A percentile compares a stretch with the other conserved stretches of the same genome.
phyloP scores from a whole-genome alignment of 78 protist genomes.

The Mastigamoeba balamuthi region DNA sequence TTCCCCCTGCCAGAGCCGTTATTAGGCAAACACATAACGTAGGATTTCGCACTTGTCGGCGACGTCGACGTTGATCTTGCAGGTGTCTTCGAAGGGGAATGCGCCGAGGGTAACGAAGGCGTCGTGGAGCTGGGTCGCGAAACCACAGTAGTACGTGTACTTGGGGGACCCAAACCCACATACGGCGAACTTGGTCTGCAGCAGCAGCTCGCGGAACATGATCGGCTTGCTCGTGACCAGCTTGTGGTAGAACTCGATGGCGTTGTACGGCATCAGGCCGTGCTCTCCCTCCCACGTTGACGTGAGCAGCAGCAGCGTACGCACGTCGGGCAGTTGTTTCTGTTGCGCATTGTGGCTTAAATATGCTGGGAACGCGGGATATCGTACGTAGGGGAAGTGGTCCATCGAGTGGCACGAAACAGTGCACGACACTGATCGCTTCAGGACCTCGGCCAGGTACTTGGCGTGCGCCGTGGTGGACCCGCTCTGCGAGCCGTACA shows the following conservation, averaged over 20 bases:
- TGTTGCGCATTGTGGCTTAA: too few species aligned
- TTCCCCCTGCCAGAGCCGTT: too few species aligned
- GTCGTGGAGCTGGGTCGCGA: not conserved
- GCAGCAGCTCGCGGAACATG: not conserved
- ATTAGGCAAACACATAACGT: too few species aligned
- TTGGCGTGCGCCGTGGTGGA: not conserved
- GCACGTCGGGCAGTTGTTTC: too few species aligned
- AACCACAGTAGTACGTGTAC: not conserved
- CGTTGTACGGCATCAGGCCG: not conserved
- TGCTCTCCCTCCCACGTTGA: not conserved
- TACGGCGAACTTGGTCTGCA: not conserved
- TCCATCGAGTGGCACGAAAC: too few species aligned
- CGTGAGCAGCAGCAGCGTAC: not conserved
- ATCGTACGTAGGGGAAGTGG: too few species aligned
- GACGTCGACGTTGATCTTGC: not conserved
- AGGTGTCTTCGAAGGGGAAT: not conserved
- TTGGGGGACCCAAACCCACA: not conserved
- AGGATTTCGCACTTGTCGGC: not conserved
- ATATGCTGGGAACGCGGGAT: too few species aligned
- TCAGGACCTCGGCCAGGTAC: too few species aligned
- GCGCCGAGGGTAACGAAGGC: not conserved
- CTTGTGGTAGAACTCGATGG: not conserved
- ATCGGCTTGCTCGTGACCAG: not conserved
- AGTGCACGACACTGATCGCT: too few species aligned
- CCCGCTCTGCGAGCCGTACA: not conserved